A percentile compares a stretch with the other conserved stretches of the same genome.
Evolutionary conservation across 352 stramenopile genomes (phyloP).

Genomic region (Salisapilia sapeloensis): DNA sequence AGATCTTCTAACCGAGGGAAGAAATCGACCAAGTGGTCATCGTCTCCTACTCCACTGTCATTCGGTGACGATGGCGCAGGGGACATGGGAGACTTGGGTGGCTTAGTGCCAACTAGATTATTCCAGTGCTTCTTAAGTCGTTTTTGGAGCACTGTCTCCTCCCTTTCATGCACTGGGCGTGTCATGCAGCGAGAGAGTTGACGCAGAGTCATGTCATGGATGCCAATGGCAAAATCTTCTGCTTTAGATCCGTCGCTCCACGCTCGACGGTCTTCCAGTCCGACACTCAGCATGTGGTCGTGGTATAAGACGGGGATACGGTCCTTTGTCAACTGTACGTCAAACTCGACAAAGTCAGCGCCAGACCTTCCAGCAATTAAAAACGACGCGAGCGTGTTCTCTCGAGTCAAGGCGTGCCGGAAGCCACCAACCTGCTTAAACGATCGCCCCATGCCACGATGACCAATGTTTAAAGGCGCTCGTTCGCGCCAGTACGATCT

Average conservation of each 20-base stretch:
- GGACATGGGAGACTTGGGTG: slow-evolving; percentile 4
- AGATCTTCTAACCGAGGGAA: slow-evolving; percentile 50
- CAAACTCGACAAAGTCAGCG: slow-evolving; percentile 72
- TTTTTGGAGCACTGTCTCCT: slow-evolving; percentile 18
- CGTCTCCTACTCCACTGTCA: slow-evolving; percentile 4
- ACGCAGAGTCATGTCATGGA: slow-evolving; percentile 47
- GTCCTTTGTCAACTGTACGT: slow-evolving; percentile 72
- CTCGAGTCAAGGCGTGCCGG: slow-evolving; percentile 37
- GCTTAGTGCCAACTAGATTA: slow-evolving; percentile 11
- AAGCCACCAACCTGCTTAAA: slow-evolving; percentile 49
- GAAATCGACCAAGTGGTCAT: slow-evolving; percentile 48
- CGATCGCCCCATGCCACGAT: slow-evolving; percentile 60
- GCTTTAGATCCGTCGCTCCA: slow-evolving; percentile 19
- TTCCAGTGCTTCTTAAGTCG: slow-evolving; percentile 55
- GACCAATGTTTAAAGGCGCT: slow-evolving; percentile 32
- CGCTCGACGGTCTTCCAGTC: slow-evolving; percentile 33
- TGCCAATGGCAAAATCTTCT: slow-evolving; percentile 43
- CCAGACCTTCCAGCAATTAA: slow-evolving; percentile 43
- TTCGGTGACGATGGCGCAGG: no score
- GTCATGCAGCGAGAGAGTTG: slow-evolving; percentile 36
- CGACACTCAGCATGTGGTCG: slow-evolving; percentile 52
- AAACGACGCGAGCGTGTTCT: slow-evolving; percentile 66
- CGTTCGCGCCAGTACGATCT: slow-evolving; percentile 48
- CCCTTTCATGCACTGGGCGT: slow-evolving; percentile 13
- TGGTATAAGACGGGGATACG: slow-evolving; percentile 61